A percentile compares a stretch with the other conserved stretches of the same genome.
Conservation (phyloP, 176 grass and related monocot species). For the Typha latifolia region DNA sequence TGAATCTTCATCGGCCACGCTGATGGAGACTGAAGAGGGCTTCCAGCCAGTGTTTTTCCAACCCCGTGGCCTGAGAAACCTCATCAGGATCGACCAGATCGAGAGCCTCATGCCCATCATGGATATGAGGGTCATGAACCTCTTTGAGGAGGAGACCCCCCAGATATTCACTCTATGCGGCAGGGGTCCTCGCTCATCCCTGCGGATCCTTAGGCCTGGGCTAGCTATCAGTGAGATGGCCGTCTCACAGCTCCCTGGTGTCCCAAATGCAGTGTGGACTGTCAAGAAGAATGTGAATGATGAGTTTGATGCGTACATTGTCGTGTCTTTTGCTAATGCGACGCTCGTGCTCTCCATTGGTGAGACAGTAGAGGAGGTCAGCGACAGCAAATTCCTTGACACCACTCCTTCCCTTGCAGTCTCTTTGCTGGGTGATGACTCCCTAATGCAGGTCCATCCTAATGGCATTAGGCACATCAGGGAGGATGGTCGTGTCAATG, state of each 20-base stretch:
- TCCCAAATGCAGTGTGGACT: conserved; percentile 93
- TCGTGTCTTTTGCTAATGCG: conserved; percentile 84
- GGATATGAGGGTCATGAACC: conserved; percentile 86
- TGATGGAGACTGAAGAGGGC: conserved; percentile 96
- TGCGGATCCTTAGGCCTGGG: conserved; percentile 88
- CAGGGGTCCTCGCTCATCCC: conserved; percentile 62
- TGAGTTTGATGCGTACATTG: conserved; percentile 96
- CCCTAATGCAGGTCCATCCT: conserved; percentile 96
- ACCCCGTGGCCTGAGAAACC: conserved; percentile 80
- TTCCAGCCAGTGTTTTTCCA: conserved; percentile 95
- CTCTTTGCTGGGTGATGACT: conserved; percentile 85
- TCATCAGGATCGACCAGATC: conserved; percentile 49
- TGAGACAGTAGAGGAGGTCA: conserved; percentile 97
- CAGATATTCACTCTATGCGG: conserved; percentile 84
- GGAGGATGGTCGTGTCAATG: conserved; percentile 96
- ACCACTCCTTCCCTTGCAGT: conserved; percentile 86
- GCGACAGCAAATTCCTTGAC: conserved; percentile 85
- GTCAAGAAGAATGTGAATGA: conserved; percentile 96
- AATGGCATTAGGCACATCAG: conserved; percentile 94
- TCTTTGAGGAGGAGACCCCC: conserved; percentile 96
- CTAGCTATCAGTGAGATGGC: conserved; percentile 96
- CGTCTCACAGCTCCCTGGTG: conserved; percentile 75
- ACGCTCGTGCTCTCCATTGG: conserved; percentile 95
- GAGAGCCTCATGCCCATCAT: conserved; percentile 94
- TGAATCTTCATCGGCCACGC: conserved; percentile 74